Base-by-base conservation (phyloP, 495 filamentous ascomycete genomes). In the Penicillium taxi region DNA sequence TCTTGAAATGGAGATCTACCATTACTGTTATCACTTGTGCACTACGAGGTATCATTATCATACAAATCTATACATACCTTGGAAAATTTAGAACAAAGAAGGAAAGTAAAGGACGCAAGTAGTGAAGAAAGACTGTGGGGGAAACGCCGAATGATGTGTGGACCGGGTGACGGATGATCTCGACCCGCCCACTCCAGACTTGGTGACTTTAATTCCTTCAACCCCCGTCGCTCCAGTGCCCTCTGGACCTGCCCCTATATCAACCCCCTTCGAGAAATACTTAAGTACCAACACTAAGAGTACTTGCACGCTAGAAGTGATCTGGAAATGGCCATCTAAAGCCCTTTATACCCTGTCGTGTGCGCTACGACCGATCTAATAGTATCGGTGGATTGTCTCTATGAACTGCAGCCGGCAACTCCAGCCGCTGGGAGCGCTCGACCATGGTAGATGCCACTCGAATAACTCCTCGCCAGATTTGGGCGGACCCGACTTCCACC, bases 391-490 rank as follows among this genome's bases (percentile, higher is more conserved):
- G 33, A 42, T 30, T 32, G 25, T 40, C 28, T 59, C 39, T 41
- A 48, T 59, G 55, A 53, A 34, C 42, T 41, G 37, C 26, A 32
- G 46, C 50, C 44, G 43, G 39, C 39, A 37, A 43, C 52, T 44
- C 34, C 44, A 47, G 41, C 37, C 45, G 41, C 34, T 34, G 37
- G 37, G 39, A 42, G 32, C 29, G 47, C 22, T 31, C 39, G 44
- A 67, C 48, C 46, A 68, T 66, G 64, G 62, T 42, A 45, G 49
- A 63, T 59, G 55, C 48, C 37, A 51, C 42, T 37, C 56, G 42
- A 39, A 32, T 67, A 34, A 50, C 52, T 45, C 61, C 61, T 41
- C 70, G 70, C 52, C 69, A 74, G 51, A 71, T 74, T 34, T 74
- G 69, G 69, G 70, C 64, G 34, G 55, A 66, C 40, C 68, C 70